Percentiles rank a stretch among this genome's conserved stretches.
Evolutionary conservation across 495 filamentous ascomycete genomes (phyloP).

Genomic region (Hyaloscypha bicolor): DNA sequence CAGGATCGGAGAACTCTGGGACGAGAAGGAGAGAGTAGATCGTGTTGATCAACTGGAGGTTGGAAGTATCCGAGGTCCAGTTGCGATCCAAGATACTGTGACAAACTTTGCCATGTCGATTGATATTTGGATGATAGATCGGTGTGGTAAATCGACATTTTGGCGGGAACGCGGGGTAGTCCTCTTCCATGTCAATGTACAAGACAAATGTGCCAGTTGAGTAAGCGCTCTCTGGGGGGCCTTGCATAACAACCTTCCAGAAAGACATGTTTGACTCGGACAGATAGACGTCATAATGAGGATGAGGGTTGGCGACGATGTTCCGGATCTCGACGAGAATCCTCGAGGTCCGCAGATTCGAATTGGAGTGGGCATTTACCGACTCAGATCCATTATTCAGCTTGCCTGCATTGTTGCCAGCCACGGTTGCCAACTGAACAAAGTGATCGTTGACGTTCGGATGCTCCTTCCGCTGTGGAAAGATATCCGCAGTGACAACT

Average conservation of each 20-base stretch:
- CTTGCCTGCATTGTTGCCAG: not conserved
- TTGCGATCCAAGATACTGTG: slow-evolving; percentile 30
- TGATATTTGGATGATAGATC: slow-evolving; percentile 79
- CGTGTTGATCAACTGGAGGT: slow-evolving; percentile 29
- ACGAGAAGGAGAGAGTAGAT: slow-evolving; percentile 34
- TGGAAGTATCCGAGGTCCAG: slow-evolving; percentile 27
- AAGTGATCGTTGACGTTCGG: slow-evolving; percentile 34
- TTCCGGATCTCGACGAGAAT: slow-evolving; percentile 33
- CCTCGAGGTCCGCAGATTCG: slow-evolving; percentile 12
- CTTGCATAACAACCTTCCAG: slow-evolving; percentile 35
- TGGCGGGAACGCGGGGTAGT: slow-evolving; percentile 76
- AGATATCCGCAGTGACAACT: slow-evolving; percentile 31
- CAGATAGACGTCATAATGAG: slow-evolving; percentile 36
- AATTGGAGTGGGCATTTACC: not conserved
- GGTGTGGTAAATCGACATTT: slow-evolving; percentile 75
- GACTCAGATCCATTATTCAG: not conserved
- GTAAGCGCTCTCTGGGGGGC: slow-evolving; percentile 33
- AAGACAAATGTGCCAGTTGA: slow-evolving; percentile 31
- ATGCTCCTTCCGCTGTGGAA: slow-evolving; percentile 35
- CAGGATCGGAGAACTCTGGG: slow-evolving; percentile 34
- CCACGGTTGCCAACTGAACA: slow-evolving; percentile 28
- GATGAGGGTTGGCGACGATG: slow-evolving; percentile 29
- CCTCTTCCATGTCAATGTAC: slow-evolving; percentile 48
- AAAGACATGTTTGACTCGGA: slow-evolving; percentile 36
- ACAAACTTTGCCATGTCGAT: slow-evolving; percentile 71